Evolutionary conservation across 208 protist species (phyloP), one percentile per base, ranked within the genome.

Genomic region (Crithidia sp.): DNA sequence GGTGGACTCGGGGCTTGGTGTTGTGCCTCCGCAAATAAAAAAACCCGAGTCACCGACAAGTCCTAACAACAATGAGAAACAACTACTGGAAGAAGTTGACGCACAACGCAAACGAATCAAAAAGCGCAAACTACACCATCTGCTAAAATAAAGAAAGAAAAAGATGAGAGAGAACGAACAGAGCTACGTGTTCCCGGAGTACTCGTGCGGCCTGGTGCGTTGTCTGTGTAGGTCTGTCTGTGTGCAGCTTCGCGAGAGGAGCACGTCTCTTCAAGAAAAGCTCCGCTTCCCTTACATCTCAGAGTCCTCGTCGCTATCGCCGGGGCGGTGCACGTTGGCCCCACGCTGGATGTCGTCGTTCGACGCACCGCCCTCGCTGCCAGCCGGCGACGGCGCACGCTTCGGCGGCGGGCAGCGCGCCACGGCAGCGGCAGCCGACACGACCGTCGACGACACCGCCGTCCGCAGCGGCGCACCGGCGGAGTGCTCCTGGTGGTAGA

Each of bases 401-500:
- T 68, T 68, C 50, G 19, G 13, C 54, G 63, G 47, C 12, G 63
- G 49, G 49, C 19, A 6, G 47, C 47, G 52, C 12, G 36, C 63
- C 28, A 43, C 63, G 17, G 63, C 52, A 7, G 17, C 44, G 8
- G 63, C 63, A 2, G 50, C 63, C 7, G 50, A 71, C n/a, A 71
- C 57, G 12, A 70, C 59, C 13, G 64, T 77, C 36, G 37, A 43
- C 49, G 78, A 67, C 3, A 71, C 64, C 9, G 49, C 10, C 19
- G 53, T 55, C 50, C 61, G 47, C 17, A 67, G 60, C 19, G 66
- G 68, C 47, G 54, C 57, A 50, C 67, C 67, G 57, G 69, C 53
- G 47, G 69, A 43, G 62, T 81, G 74, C 55, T 76, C 70, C 68
- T 93, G 88, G 57, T 79, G 78, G 53, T 85, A 74, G 58, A 70